Conservation (phyloP, 2,329 filamentous ascomycete species). For the Geosmithia putterillii region DNA sequence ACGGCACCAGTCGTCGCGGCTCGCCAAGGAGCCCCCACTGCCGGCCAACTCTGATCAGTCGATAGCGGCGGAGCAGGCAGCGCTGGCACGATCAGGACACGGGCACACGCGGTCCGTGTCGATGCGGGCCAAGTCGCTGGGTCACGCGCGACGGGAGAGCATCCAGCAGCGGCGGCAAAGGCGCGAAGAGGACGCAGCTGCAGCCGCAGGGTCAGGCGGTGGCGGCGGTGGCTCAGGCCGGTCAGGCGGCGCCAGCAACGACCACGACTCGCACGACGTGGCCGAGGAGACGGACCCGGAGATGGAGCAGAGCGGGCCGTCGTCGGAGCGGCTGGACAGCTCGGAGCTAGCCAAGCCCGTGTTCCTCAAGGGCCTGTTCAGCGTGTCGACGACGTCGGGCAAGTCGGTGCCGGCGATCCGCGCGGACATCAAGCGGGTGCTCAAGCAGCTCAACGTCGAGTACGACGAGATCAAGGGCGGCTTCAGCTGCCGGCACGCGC, state of each 20-base stretch:
- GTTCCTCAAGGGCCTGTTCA: conserved; percentile 92
- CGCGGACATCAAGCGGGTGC: conserved; percentile 77
- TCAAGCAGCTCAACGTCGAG: conserved; percentile 80
- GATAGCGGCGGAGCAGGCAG: conserved; percentile 38
- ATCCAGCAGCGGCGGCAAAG: conserved; percentile 75
- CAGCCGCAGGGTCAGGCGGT: no score
- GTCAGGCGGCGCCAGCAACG: no score
- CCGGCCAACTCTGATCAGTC: conserved; percentile 75
- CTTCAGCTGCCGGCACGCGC: conserved; percentile 77
- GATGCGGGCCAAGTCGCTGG: conserved; percentile 72
- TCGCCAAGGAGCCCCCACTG: conserved; percentile 52
- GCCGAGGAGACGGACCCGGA: conserved; percentile 87
- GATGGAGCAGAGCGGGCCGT: conserved; percentile 47
- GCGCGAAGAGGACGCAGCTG: conserved; percentile 46
- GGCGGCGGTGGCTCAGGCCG: no score
- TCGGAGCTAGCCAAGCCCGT: conserved; percentile 85
- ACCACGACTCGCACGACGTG: conserved; percentile 55
- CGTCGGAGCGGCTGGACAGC: conserved; percentile 48
- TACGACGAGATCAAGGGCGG: conserved; percentile 88
- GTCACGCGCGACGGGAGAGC: conserved; percentile 80
- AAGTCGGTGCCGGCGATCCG: conserved; percentile 81
- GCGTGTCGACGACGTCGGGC: conserved; percentile 89
- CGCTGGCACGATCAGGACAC: conserved; percentile 32
- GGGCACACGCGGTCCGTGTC: conserved; percentile 47
- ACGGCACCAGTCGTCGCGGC: conserved; percentile 38